These are phyloP conservation scores for Talinum fruticosum DNA, from an alignment of 148 eudicot species.

Conservation along the genomic window DNA sequence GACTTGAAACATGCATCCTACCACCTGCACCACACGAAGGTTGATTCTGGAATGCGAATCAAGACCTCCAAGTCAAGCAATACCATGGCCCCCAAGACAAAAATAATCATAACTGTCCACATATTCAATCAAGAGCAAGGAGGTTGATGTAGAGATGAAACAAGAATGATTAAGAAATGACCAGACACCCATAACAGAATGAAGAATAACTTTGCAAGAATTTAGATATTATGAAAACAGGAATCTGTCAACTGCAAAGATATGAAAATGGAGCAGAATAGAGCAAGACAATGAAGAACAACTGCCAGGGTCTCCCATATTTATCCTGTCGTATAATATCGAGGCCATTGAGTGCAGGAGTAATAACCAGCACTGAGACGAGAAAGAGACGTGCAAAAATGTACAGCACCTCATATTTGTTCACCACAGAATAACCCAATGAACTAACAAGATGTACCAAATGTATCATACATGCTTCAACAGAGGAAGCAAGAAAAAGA, in stretches of 20 bases:
- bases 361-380: neutral
- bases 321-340: neutral
- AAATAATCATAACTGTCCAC: neutral
- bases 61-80: neutral
- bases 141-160: neutral
- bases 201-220: too few species aligned
- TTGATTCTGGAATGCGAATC: neutral
- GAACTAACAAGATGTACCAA: neutral
- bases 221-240: neutral
- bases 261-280: neutral
- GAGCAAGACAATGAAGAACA: neutral
- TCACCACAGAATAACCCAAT: neutral
- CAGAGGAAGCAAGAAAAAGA: neutral
- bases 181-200: too few species aligned
- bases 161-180: neutral
- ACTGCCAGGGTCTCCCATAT: neutral
- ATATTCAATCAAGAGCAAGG: neutral
- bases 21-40: neutral
- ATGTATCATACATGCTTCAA: neutral
- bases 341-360: too few species aligned
- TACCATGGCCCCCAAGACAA: neutral
- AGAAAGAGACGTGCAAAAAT: neutral
- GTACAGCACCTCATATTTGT: neutral
- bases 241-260: neutral
- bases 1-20: neutral